A percentile compares a stretch with the other conserved stretches of the same genome.
phyloP scores from a whole-genome alignment of 306 rosid species.

The Pterocarpus santalinus region DNA sequence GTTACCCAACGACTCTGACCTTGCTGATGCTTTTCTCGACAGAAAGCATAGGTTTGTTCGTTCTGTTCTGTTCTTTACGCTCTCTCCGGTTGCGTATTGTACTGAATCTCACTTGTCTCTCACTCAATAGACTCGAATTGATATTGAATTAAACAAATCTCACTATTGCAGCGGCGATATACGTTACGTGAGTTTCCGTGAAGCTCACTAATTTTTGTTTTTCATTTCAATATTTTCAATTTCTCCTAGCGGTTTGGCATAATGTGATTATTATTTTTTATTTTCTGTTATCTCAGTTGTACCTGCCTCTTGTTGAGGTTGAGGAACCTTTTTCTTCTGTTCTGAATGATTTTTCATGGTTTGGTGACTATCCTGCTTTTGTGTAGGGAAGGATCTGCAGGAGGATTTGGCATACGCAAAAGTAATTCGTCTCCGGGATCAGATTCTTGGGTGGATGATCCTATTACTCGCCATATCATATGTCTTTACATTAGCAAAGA shows the following conservation, averaged over 20 bases:
- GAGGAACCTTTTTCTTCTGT: background rate
- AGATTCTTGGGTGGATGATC: conserved; percentile 98
- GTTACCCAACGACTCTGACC: conserved; percentile 71
- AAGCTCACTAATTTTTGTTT: too few relatives aligned
- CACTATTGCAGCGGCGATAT: too few relatives aligned
- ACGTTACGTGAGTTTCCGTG: too few relatives aligned
- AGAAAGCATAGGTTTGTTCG: conserved; percentile 67
- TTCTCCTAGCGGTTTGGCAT: too few relatives aligned
- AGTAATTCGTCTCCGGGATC: conserved; percentile 76
- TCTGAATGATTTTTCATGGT: conserved; percentile 12
- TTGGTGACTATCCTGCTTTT: conserved; percentile 10
- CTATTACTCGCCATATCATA: conserved; percentile 82
- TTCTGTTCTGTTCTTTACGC: background rate
- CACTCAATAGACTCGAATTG: too few relatives aligned
- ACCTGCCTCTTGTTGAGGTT: too few relatives aligned
- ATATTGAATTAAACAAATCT: too few relatives aligned
- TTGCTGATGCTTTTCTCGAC: conserved; percentile 73
- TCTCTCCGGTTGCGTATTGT: too few relatives aligned
- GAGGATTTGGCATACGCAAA: conserved; percentile 80
- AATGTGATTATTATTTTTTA: too few relatives aligned
- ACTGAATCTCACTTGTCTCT: background rate
- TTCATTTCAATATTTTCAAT: too few relatives aligned
- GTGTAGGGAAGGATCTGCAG: conserved; percentile 82
- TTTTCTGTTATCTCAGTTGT: too few relatives aligned
- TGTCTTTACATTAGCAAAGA: conserved; percentile 72